phyloP scores from a whole-genome alignment of 805 yeast genomes.

The Kodamaea leandrae region DNA sequence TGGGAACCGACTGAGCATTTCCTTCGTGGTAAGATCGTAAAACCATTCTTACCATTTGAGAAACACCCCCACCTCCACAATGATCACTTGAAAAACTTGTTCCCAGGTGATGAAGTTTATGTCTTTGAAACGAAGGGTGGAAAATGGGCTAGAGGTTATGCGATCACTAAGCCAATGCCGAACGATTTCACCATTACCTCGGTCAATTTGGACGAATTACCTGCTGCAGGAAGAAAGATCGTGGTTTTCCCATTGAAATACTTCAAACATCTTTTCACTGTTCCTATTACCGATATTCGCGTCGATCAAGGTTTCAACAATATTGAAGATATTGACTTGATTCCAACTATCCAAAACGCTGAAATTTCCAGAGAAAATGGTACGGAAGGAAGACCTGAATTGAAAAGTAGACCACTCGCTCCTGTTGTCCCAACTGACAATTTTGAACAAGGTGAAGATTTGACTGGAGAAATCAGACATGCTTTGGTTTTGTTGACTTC shows the following conservation, averaged over 20 bases:
- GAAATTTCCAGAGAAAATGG: constrained; percentile 22
- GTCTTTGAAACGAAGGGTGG: constrained; percentile 61
- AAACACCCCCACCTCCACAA: constrained; percentile 38
- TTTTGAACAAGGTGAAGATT: constrained; percentile 37
- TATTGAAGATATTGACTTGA: constrained; percentile 21
- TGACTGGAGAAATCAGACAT: constrained; percentile 56
- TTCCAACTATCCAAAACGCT: constrained; percentile 35
- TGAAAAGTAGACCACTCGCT: background rate
- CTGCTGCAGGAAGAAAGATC: constrained; percentile 52
- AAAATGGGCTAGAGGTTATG: constrained; percentile 81
- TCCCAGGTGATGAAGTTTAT: constrained; percentile 76
- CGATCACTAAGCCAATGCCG: constrained; percentile 65
- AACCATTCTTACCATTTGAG: constrained; percentile 41
- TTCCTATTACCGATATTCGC: constrained; percentile 35
- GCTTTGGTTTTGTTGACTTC: constrained; percentile 57
- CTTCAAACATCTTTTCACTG: constrained; percentile 43
- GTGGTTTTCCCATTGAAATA: constrained; percentile 61
- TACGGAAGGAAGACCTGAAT: constrained; percentile 4
- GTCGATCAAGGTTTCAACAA: constrained; percentile 30
- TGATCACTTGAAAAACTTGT: constrained; percentile 49
- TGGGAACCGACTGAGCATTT: constrained; percentile 40
- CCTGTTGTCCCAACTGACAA: constrained; percentile 59
- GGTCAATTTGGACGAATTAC: constrained; percentile 59
- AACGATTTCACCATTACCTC: constrained; percentile 63
- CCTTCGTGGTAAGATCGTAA: constrained; percentile 36